A percentile compares a stretch with the other conserved stretches of the same genome.
phyloP scores from a whole-genome alignment of 768 basidiomycete genomes.

The Mycena indigotica region DNA sequence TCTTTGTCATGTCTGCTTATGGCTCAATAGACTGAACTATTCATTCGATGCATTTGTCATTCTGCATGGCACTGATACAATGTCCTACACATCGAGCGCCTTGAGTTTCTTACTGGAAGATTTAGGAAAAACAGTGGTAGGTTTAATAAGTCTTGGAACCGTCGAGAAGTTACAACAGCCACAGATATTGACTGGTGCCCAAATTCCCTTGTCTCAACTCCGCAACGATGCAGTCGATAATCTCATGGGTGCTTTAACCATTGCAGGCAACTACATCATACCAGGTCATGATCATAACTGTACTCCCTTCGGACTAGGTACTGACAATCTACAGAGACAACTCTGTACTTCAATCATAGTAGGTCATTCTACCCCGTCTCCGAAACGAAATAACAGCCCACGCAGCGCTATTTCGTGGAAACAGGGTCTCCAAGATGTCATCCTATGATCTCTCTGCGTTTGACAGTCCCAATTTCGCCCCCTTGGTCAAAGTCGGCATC shows the following conservation, averaged over 20 bases:
- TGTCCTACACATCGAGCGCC: slow-evolving; percentile 88
- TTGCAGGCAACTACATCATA: slow-evolving; percentile 90
- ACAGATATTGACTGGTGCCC: slow-evolving; percentile 89
- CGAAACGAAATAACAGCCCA: neutral
- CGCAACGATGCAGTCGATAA: slow-evolving; percentile 97
- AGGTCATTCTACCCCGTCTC: neutral
- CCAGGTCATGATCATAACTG: slow-evolving; percentile 58
- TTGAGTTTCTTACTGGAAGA: slow-evolving; percentile 91
- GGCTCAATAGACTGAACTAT: slow-evolving; percentile 65
- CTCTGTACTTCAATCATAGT: slow-evolving; percentile 86
- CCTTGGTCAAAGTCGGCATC: slow-evolving; percentile 89
- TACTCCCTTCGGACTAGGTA: neutral
- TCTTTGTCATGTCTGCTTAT: neutral
- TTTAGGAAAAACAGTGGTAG: slow-evolving; percentile 86
- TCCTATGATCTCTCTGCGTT: slow-evolving; percentile 86
- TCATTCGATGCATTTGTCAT: slow-evolving; percentile 90
- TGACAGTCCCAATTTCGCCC: slow-evolving; percentile 79
- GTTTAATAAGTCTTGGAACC: slow-evolving; percentile 3
- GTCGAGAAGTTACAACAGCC: neutral
- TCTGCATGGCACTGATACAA: slow-evolving; percentile 89
- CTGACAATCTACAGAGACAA: slow-evolving; percentile 57
- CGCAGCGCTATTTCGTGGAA: slow-evolving; percentile 72
- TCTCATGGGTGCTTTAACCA: slow-evolving; percentile 82
- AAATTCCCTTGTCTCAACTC: slow-evolving; percentile 88
- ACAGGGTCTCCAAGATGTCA: slow-evolving; percentile 79